Evolutionary conservation across 768 basidiomycete genomes (phyloP), one percentile per base, ranked within the genome.

Genomic region (Agrocybe pediades): DNA sequence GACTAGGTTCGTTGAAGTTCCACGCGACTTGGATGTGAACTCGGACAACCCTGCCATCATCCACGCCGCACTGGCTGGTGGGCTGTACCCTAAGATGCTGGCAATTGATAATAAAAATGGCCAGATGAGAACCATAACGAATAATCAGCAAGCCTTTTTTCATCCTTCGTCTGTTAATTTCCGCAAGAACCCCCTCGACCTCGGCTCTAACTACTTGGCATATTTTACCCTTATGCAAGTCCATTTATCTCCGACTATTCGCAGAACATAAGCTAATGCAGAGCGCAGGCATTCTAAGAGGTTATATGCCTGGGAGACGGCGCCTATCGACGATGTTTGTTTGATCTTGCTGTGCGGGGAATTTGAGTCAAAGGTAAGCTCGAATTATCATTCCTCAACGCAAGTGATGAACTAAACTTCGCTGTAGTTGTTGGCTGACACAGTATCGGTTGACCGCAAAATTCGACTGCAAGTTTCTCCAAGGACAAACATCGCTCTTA

Each of bases 161-260:
- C 96, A 98, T 69, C 96, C 95, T 0, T 90, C 92, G 9, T 96
- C 93, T 0, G 82, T 96, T 56, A 98, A 99, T 68, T 94, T 94
- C 70, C 75, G 83, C 58, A 80, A 69, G 64, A 86, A 77, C 63
- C 74, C 82, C 7, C 63, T 69, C 9, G 91, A 95, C 49, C 87
- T 95, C 59, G 87, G 85, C 0, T 81, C 81, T 13, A 87, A 88
- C 55, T 78, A 92, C 68, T 66, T 96, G 46, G 76, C 80, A 15
- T 96, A 94, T 68, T 97, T 95, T 68, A 95, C 93, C 1, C 75
- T 96, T 30, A 95, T 94, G 92, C 91, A 59, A 56, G 80, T 55
- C 11, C n/a, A 16, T 20, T 7, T 30, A 29, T 6, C 9, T 16
- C 2, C n/a, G 13, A n/a, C 23, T 7, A 42, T 39, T 42, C 20